These are phyloP conservation scores for Niebla homalea DNA, from an alignment of 495 filamentous ascomycete genomes.

Conservation along the genomic window DNA sequence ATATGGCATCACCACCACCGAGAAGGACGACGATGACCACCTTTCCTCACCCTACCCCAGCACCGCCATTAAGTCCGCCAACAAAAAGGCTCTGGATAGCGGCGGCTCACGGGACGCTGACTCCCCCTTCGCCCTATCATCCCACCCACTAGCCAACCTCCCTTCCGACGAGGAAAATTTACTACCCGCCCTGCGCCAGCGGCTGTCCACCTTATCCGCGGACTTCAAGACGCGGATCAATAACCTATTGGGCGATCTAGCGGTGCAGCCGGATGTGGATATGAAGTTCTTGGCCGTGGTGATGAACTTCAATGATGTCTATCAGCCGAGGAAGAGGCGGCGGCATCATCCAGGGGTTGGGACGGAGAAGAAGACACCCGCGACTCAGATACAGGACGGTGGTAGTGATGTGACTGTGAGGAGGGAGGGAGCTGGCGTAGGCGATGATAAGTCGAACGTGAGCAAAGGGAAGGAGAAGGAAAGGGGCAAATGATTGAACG, in stretches of 20 bases:
- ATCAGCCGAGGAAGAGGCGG: conserved; percentile 56
- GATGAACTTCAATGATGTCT: conserved; percentile 99
- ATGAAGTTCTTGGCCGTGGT: conserved; percentile 91
- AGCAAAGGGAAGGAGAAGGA: neutral
- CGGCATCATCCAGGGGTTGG: conserved; percentile 18
- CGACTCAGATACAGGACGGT: neutral
- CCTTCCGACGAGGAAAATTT: conserved; percentile 42
- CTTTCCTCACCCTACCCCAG: conserved; percentile 5
- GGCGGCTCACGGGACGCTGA: conserved; percentile 2
- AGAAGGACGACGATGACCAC: conserved; percentile 25
- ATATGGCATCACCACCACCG: conserved; percentile 44
- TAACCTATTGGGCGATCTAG: conserved; percentile 72
- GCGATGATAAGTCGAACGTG: neutral
- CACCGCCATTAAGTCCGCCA: conserved; percentile 1
- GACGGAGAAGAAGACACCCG: conserved; percentile 13
- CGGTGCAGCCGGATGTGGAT: conserved; percentile 87
- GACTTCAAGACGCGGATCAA: conserved; percentile 67
- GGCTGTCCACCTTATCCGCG: conserved; percentile 53
- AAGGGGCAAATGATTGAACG: no score
- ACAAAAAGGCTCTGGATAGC: conserved; percentile 10
- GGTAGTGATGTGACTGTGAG: neutral
- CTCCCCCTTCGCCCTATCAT: conserved; percentile 23
- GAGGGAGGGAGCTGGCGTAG: neutral
- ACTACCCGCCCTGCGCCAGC: conserved; percentile 59
- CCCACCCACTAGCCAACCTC: conserved; percentile 20